Base-by-base conservation (phyloP, 129 eudicot genomes). In the Erigeron canadensis region DNA sequence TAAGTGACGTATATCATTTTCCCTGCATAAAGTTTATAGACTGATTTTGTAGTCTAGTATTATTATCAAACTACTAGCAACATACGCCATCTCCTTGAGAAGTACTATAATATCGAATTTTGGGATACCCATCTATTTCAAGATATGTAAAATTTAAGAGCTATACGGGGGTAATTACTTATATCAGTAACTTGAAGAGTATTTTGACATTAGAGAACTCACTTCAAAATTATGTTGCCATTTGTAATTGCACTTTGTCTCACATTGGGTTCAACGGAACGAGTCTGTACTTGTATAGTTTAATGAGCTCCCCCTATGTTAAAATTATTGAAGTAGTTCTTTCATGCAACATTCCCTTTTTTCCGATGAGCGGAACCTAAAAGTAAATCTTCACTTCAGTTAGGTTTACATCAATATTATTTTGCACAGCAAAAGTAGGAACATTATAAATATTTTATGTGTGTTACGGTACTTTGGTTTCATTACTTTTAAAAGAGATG, bases 1-100 rank as follows among this genome's bases (percentile, higher is more conserved):
- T 94, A 83, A 60, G 79, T 69, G 8, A 51, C 67, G 19, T 67
- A 15, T 19, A 48, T 70, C 6, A 41, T 57, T 65, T 75, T 8
- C 17, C 18, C 37, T n/a, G 12, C 54, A 17, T 58, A 21, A 23
- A 63, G 63, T 58, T 18, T 53, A 54, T 56, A 23, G 12, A 19
- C 53, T 5, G 15, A 5, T 54, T 21, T 50, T 45, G 17, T 55
- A 1, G 28, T 55, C 18, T 10, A 23, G 34, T 58, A 23, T 53
- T 28, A 5, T 34, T 28, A 60, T 34, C 65, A 1, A 57, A 57
- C 38, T 37, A 21, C 17, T 59, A 59, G 65, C 65, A 59, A 59
- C 9, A 60, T 13, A 60, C 1, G 42, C 65, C 41, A 34, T 3
- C 41, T 60, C 65, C 11, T 53, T 47, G 39, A 10, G 39, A 54